Conservation (phyloP, 2,329 filamentous ascomycete genomes). For the Aureobasidium sp. region DNA sequence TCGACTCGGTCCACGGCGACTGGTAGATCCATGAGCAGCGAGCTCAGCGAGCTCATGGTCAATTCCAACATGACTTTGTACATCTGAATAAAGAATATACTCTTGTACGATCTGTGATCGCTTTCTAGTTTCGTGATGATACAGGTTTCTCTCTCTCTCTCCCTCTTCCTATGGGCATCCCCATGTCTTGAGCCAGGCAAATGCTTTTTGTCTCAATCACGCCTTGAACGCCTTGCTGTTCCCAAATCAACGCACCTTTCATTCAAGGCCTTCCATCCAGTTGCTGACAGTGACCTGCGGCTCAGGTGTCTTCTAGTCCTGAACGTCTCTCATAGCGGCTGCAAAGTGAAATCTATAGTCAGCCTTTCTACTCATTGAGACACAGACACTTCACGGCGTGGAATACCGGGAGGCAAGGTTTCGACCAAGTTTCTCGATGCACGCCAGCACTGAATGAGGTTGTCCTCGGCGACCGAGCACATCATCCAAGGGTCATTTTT, state of each 20-base stretch:
- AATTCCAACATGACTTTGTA: too few species aligned
- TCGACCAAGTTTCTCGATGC: conserved; percentile 31
- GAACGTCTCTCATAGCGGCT: conserved; percentile 11
- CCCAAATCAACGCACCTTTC: neutral
- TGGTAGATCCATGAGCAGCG: too few species aligned
- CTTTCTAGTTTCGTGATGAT: neutral
- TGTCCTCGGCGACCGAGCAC: conserved; percentile 92
- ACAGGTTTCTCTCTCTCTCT: neutral
- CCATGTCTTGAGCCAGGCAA: neutral
- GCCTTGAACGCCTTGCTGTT: conserved; percentile 10
- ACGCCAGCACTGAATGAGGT: conserved; percentile 78
- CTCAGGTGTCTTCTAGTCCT: conserved; percentile 9
- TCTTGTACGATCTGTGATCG: neutral
- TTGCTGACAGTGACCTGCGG: neutral
- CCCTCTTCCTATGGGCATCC: neutral
- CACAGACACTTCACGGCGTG: conserved; percentile 25
- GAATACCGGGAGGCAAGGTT: conserved; percentile 26
- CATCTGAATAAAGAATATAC: neutral
- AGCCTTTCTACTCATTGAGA: neutral
- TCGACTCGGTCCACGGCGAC: too few species aligned
- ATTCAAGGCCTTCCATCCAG: neutral
- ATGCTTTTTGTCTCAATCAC: conserved; percentile 1
- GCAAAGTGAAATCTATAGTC: neutral
- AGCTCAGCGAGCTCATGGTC: too few species aligned
- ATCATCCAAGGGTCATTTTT: conserved; percentile 94